Base-by-base conservation (phyloP, 2,329 filamentous ascomycete genomes). In the Fusarium sp. region DNA sequence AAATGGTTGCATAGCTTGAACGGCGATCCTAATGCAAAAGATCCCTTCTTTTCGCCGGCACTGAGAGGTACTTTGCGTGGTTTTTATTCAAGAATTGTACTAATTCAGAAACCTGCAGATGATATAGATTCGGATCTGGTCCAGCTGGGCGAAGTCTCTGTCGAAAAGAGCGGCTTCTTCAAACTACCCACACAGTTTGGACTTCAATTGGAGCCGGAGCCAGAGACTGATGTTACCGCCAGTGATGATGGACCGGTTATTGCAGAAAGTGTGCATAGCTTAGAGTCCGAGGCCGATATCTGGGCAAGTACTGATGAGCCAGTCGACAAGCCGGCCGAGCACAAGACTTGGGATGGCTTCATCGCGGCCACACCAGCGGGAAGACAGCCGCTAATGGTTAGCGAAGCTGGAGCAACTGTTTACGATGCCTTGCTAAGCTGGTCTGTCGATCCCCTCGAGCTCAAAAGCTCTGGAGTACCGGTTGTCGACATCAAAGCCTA, bases 281-380 rank as follows among this genome's bases (percentile, higher is more conserved):
- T 47, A 10, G 71, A 69, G 12, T 12, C 58, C 2, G 56, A 46
- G 7, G 57, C 53, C 13, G 79, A 81, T 47, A 48, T 85, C 3
- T 91, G 89, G 88, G 77, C 84, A 37, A 73, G 79, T 1, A 75
- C 80, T 2, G 79, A 82, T 10, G 74, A 79, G 14, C 66, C 75
- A 12, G 51, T 72, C 3, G 55, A 71, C n/a, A 76, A 77, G 7
- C 53, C 65, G 7, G 79, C 84, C 9, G 77, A 81, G 41, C 88
- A 89, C 74, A 86, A 85, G 65, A 91, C 90, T 1, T 96, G 93
- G 93, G 90, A 94, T 70, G 81, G 79, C 3, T 94, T 94, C 72
- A 76, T 82, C n/a, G 75, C 81, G 7, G 76, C 81, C 7, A 79
- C 81, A 12, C 70, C 77, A 3, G 64, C 62, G 13, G 52, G 63